Evolutionary conservation across 1,284 basidiomycete genomes (phyloP), one percentile per base, ranked within the genome.

Genomic region (Ceratobasidium sp.): DNA sequence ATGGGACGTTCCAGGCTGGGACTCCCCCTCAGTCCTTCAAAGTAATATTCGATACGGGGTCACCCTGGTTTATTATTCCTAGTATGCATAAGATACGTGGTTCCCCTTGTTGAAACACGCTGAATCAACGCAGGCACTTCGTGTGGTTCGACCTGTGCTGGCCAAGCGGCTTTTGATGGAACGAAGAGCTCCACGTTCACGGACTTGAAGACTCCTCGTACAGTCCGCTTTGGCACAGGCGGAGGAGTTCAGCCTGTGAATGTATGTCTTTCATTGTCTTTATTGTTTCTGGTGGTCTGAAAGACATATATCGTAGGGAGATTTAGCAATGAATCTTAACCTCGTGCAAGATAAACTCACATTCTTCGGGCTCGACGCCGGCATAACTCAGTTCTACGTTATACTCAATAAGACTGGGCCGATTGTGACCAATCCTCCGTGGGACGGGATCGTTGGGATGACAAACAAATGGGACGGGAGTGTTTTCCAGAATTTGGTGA

Each of bases 171-270:
- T 73, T 87, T 87, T 75, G 80, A 87, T 76, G 75, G 83, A 0
- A 79, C 80, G 0, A 81, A 82, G 76, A 86, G 85, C 74, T 84
- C 83, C 10, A 87, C 86, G 0, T 88, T 85, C 73, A 79, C 83
- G 21, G 82, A 84, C 75, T 80, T 80, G 6, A 81, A 82, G 45
- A 78, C 78, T 18, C 81, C 79, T 1, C 78, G 75, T 43, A 81
- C 80, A 21, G 83, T 86, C 67, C 82, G 81, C 9, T 87, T 88
- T 76, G 80, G 81, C 14, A 87, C 86, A 0, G 86, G 86, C 23
- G 85, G 85, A 48, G 85, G 85, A 34, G 86, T 88, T 5, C 84
- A 86, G 74, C 86, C 86, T 12, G 85, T 87, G 6, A 79, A 85
- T 16, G 81, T 82, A 36, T 71, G 28, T 39, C 18, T 28, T 52